Percentiles rank a stretch among this genome's conserved stretches.
phyloP scores from a whole-genome alignment of 1,284 basidiomycete genomes.

The Hortiboletus rubellus region DNA sequence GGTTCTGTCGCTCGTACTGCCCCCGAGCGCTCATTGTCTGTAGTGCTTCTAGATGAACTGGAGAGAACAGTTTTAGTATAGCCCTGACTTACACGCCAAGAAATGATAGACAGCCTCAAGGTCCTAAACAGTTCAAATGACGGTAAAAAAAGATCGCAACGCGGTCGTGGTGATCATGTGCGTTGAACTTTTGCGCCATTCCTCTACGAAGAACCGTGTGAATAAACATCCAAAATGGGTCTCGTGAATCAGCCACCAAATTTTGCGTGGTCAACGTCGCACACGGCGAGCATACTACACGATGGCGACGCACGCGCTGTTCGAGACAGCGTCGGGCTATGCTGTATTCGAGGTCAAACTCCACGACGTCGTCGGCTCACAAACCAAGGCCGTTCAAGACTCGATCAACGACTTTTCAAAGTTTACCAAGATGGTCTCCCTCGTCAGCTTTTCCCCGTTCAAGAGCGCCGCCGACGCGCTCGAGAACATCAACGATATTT shows the following conservation, averaged over 20 bases:
- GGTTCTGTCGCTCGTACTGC: constrained; percentile 1
- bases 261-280: constrained; percentile 7
- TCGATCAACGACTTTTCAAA: constrained; percentile 86
- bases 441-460: constrained; percentile 94
- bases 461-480: constrained; percentile 94
- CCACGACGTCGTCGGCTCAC: constrained; percentile 87
- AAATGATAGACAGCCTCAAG: not conserved
- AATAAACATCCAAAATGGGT: constrained; percentile 6
- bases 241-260: not conserved
- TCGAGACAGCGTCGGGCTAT: constrained; percentile 93
- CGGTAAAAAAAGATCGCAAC: not conserved
- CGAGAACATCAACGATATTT: constrained; percentile 96
- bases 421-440: constrained; percentile 92
- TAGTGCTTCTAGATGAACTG: not conserved
- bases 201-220: constrained; percentile 11
- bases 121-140: not conserved
- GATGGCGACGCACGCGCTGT: constrained; percentile 87
- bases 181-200: too few species aligned
- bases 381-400: constrained; percentile 81
- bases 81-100: constrained; percentile 1
- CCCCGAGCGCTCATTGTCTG: not conserved
- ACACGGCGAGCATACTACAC: constrained; percentile 11
- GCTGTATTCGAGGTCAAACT: constrained; percentile 91
- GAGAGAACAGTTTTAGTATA: constrained; percentile 4
- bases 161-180: not conserved